A percentile compares a stretch with the other conserved stretches of the same genome.
These are phyloP conservation scores for Solanum virginianum DNA, from an alignment of 257 asterid genomes.

Conservation along the genomic window DNA sequence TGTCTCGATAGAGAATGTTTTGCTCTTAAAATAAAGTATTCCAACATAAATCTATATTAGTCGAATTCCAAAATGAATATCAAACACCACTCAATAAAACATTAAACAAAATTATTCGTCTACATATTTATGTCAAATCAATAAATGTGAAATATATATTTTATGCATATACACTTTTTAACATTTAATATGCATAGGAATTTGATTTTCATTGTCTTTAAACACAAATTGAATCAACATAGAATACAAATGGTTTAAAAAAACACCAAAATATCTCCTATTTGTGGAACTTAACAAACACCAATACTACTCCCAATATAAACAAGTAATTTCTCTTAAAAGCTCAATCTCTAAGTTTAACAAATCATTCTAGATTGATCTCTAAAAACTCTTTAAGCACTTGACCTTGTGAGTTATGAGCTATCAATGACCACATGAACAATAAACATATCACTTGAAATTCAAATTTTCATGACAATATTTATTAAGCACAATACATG, in stretches of 20 bases:
- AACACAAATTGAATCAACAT: not conserved
- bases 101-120: not conserved
- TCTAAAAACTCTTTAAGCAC: not conserved
- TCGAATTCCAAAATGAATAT: not conserved
- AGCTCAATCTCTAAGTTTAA: not conserved
- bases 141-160: not conserved
- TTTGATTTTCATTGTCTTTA: not conserved
- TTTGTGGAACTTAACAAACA: not conserved
- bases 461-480: not conserved
- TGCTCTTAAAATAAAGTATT: not conserved
- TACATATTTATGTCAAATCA: not conserved
- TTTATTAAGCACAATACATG: not conserved
- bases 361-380: not conserved
- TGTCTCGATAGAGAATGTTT: too few relatives aligned
- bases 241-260: not conserved
- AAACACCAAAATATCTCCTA: not conserved
- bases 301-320: too few relatives aligned
- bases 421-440: not conserved
- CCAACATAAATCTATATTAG: not conserved
- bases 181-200: not conserved
- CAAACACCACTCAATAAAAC: not conserved
- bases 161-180: not conserved
- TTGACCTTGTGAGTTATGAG: not conserved
- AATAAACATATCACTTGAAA: not conserved
- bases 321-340: not conserved